phyloP scores from a whole-genome alignment of 2,329 filamentous ascomycete genomes.

The Orbilia brochopaga region DNA sequence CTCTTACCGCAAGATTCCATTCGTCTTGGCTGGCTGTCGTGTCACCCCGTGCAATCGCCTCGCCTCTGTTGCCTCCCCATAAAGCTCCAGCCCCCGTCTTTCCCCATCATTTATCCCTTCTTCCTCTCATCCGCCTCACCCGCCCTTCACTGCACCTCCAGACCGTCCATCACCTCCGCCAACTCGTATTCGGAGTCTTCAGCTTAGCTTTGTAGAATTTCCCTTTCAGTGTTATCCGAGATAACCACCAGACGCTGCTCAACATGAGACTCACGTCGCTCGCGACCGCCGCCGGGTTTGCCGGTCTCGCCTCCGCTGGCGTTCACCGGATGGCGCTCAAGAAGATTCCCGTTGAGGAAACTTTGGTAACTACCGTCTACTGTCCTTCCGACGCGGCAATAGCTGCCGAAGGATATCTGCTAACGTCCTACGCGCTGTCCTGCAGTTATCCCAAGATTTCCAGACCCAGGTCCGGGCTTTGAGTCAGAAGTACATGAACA shows the following conservation, averaged over 20 bases:
- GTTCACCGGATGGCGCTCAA: conserved; percentile 97
- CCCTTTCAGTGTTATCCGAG: conserved; percentile 26
- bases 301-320: conserved; percentile 78
- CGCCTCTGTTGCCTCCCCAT: conserved; percentile 25
- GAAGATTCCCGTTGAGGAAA: conserved; percentile 90
- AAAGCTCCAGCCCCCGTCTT: conserved; percentile 33
- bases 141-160: conserved; percentile 18
- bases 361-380: conserved; percentile 71
- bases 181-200: conserved; percentile 1
- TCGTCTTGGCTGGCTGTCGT: conserved; percentile 11
- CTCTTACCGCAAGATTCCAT: conserved; percentile 6
- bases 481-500: conserved; percentile 91
- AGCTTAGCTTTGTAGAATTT: conserved; percentile 11
- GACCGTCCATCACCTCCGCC: not conserved
- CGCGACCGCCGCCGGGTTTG: conserved; percentile 47
- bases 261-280: conserved; percentile 48
- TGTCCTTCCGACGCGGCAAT: not conserved
- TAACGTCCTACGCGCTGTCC: conserved; percentile 10
- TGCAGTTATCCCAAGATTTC: conserved; percentile 61
- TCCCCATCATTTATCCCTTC: conserved; percentile 15
- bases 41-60: conserved; percentile 26
- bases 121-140: conserved; percentile 1
- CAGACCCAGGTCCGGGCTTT: conserved; percentile 80
- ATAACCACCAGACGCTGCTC: conserved; percentile 29
- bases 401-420: not conserved